Evolutionary conservation across 148 eudicot species (phyloP), one percentile per base, ranked within the genome.

Genomic region (Hydrangea macrophylla): DNA sequence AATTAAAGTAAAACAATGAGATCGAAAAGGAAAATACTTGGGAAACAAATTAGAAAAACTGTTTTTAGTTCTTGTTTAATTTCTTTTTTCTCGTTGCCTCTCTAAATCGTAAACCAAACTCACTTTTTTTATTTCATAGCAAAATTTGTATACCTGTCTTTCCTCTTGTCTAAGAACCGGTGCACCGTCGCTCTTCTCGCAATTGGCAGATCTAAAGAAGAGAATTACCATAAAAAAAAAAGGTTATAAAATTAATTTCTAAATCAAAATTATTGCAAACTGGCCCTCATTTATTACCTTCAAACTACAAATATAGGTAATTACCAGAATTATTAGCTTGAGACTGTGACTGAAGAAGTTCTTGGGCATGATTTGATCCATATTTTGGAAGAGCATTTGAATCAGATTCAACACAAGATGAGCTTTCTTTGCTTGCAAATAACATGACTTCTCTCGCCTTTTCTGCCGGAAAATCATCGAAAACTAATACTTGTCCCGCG

Each of bases 81-180:
- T n/a, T n/a, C n/a, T n/a, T n/a, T n/a, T n/a, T n/a, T n/a, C n/a
- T n/a, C n/a, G n/a, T n/a, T n/a, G n/a, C n/a, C n/a, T n/a, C n/a
- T n/a, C n/a, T n/a, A n/a, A n/a, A n/a, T n/a, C n/a, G n/a, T n/a
- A n/a, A n/a, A n/a, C n/a, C n/a, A n/a, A n/a, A n/a, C n/a, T n/a
- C n/a, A n/a, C n/a, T n/a, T n/a, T n/a, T n/a, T n/a, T n/a, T n/a
- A n/a, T n/a, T n/a, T n/a, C n/a, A n/a, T n/a, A n/a, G n/a, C 4
- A 42, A 3, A 42, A 42, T 11, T 42, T 13, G 4, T 18, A 12
- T 82, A 81, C 92, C 90, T 81, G 45, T 88, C 84, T 74, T 79
- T 90, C 66, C 96, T 77, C 81, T 86, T 90, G 39, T 77, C 87
- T 31, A 90, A 74, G 76, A 90, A 90, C 55, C 90, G 79, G 65